A percentile compares a stretch with the other conserved stretches of the same genome.
phyloP scores from a whole-genome alignment of 345 rosid genomes.

The Populus ilicifolia region DNA sequence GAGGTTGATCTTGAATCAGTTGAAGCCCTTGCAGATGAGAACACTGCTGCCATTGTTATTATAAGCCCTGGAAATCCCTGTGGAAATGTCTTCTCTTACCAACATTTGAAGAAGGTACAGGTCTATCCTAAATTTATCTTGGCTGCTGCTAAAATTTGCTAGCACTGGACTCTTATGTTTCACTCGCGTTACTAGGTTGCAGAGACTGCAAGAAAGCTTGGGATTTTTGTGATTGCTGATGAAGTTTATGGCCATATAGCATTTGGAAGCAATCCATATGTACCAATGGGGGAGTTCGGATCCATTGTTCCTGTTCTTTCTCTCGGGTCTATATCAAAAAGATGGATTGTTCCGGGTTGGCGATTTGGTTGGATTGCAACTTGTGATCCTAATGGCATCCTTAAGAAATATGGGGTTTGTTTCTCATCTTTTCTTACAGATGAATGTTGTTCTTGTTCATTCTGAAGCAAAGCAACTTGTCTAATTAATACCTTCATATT shows the following conservation, averaged over 20 bases:
- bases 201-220: constrained; percentile 49
- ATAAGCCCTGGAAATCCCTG: constrained; percentile 54
- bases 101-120: constrained; percentile 43
- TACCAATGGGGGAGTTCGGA: constrained; percentile 53
- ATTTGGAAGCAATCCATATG: constrained; percentile 48
- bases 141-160: too few species aligned
- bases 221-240: constrained; percentile 51
- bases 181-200: constrained; percentile 31
- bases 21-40: constrained; percentile 26
- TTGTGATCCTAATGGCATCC: constrained; percentile 39
- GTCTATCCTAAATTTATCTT: too few species aligned
- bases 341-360: constrained; percentile 69
- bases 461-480: too few species aligned
- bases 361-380: constrained; percentile 51
- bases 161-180: too few species aligned
- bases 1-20: constrained; percentile 31
- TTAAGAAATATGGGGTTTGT: constrained; percentile 37
- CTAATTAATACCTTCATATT: too few species aligned
- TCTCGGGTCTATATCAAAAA: constrained; percentile 59
- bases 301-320: constrained; percentile 53
- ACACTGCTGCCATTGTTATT: constrained; percentile 26
- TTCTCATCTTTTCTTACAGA: too few species aligned
- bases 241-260: constrained; percentile 50
- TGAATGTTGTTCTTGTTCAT: too few species aligned
- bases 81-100: constrained; percentile 41